Base-by-base conservation (phyloP, 192 early-diverging fungal species). In the Piromyces finnis region DNA sequence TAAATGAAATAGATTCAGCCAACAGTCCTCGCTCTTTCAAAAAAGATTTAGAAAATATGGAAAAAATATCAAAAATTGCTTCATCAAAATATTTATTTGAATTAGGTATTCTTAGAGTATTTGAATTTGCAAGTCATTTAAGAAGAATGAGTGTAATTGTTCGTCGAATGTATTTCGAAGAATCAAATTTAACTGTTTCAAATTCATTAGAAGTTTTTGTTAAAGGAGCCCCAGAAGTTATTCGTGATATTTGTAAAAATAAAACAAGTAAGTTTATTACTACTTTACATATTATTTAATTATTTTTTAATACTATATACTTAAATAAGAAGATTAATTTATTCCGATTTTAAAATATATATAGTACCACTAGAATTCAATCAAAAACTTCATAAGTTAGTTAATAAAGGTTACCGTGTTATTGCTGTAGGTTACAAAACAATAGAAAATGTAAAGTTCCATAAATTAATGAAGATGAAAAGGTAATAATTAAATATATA, bases 181-280 rank as follows among this genome's bases (percentile, higher is more conserved):
- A 59, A 37, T 78, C 29, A 12, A 41, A 77, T 26, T n/a, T 79
- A 37, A 37, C 5, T n/a, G 51, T 37, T 35, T 59, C 51, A 27
- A 18, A 79, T 11, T 27, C 17, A 79, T 86, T 87, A 81, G 93
- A 96, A 41, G 91, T 96, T 12, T 99, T 93, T 83, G 94, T 96
- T 16, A 99, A 99, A 86, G 98, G 98, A 12, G 98, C 98, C 5
- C 98, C 98, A 7, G 98, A 99, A 84, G 94, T 93, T 2, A 94
- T 99, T 88, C 87, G 89, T 32, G 89, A 93, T 51, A 94, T 99
- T 77, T 99, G 98, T 83, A 84, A 82, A 80, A 89, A 92, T 29
- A 93, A 92, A 35, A 91, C 95, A 9, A 79, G 92, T 93, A 85
- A 81, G 85, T 84, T 29, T 35, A 77, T 78, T 29, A n/a, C n/a